phyloP scores from a whole-genome alignment of 129 eudicot species.

The Cynara cardunculus region DNA sequence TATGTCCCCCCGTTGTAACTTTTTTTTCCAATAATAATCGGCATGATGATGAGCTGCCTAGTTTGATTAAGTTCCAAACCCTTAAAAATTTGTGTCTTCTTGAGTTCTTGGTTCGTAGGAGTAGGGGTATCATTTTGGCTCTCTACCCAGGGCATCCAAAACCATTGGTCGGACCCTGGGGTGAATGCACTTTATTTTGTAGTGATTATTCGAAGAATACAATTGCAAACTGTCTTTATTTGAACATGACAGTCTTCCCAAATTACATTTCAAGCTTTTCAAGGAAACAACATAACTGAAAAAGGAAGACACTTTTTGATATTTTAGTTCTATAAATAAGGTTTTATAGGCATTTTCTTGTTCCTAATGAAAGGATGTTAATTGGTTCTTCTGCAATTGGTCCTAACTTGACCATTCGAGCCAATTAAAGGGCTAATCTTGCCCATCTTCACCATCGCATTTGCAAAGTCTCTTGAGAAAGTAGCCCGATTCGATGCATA shows the following conservation, averaged over 20 bases:
- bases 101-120: too few species aligned
- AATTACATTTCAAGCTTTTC: background rate
- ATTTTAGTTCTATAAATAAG: background rate
- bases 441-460: slow-evolving; percentile 53
- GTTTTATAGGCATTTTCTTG: background rate
- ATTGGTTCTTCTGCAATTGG: slow-evolving; percentile 42
- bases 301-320: background rate
- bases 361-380: background rate
- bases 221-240: background rate
- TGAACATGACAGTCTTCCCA: background rate
- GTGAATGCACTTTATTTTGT: too few species aligned
- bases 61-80: too few species aligned
- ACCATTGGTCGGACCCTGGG: too few species aligned
- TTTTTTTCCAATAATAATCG: too few species aligned
- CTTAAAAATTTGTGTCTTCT: too few species aligned
- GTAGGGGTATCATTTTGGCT: too few species aligned
- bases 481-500: slow-evolving; percentile 29
- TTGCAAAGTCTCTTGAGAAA: slow-evolving; percentile 41
- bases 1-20: too few species aligned
- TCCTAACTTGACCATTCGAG: slow-evolving; percentile 40
- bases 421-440: slow-evolving; percentile 42
- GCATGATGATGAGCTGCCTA: too few species aligned
- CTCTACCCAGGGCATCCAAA: too few species aligned
- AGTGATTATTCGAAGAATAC: too few species aligned
- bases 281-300: background rate